Evolutionary conservation across 768 basidiomycete genomes (phyloP).

Genomic region (Pluteus cervinus): DNA sequence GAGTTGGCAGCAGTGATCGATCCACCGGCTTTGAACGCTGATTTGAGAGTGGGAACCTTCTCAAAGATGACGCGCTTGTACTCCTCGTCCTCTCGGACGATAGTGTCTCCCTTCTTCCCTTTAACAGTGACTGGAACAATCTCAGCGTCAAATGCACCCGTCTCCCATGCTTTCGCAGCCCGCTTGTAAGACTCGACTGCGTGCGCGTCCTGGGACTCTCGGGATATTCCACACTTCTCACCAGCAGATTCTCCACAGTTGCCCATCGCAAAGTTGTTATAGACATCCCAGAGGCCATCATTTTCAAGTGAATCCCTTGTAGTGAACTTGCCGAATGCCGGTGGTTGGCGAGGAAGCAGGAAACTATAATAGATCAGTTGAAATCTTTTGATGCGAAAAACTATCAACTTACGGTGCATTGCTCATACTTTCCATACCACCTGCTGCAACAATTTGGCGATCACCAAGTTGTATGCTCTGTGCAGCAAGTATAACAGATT

Average conservation of each 20-base stretch:
- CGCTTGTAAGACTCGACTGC: conserved; percentile 95
- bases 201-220: conserved; percentile 85
- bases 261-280: conserved; percentile 98
- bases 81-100: conserved; percentile 94
- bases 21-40: conserved; percentile 87
- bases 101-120: conserved; percentile 88
- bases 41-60: conserved; percentile 83
- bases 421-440: conserved; percentile 99
- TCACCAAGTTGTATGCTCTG: conserved; percentile 88
- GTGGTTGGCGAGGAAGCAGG: conserved; percentile 76
- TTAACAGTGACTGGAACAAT: conserved; percentile 87
- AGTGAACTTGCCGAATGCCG: conserved; percentile 84
- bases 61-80: conserved; percentile 96
- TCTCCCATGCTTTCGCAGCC: conserved; percentile 85
- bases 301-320: conserved; percentile 81
- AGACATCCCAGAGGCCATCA: conserved; percentile 96
- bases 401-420: conserved; percentile 81
- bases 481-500: conserved; percentile 89
- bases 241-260: conserved; percentile 91
- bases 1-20: conserved; percentile 97
- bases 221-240: conserved; percentile 73
- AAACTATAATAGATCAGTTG: conserved; percentile 42
- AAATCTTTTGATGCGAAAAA: conserved; percentile 4
- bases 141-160: conserved; percentile 80
- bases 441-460: conserved; percentile 81